A percentile compares a stretch with the other conserved stretches of the same genome.
Conservation (phyloP, 768 basidiomycete genomes). For the Ramaria sp. region DNA sequence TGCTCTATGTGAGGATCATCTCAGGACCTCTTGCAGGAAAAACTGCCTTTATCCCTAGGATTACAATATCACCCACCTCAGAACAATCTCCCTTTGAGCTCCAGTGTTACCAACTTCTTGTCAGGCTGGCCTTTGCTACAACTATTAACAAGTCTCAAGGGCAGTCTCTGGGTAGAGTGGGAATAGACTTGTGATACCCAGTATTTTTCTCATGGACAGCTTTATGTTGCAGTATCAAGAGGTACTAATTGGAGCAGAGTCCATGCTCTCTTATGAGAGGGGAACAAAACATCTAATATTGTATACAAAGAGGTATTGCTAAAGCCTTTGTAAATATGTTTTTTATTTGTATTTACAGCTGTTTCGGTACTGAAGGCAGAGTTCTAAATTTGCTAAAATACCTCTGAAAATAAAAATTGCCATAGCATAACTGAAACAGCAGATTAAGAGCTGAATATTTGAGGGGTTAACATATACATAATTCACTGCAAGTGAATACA, state of each 20-base stretch:
- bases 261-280: constrained; percentile 11
- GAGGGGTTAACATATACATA: too few relatives aligned
- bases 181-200: constrained; percentile 25
- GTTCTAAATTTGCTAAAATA: too few relatives aligned
- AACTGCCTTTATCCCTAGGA: not conserved
- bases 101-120: too few relatives aligned
- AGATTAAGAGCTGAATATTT: too few relatives aligned
- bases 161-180: constrained; percentile 33
- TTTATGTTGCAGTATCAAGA: constrained; percentile 34
- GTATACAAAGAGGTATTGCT: constrained; percentile 21
- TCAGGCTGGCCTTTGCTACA: constrained; percentile 32
- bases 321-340: too few relatives aligned
- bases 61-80: constrained; percentile 26
- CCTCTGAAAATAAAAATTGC: too few relatives aligned
- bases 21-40: not conserved
- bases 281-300: constrained; percentile 18
- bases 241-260: constrained; percentile 21
- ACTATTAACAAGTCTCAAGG: constrained; percentile 42
- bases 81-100: too few relatives aligned
- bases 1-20: not conserved
- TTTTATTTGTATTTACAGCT: too few relatives aligned
- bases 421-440: too few relatives aligned
- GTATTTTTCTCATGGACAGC: constrained; percentile 35
- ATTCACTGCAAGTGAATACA: too few relatives aligned
- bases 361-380: too few relatives aligned